These are phyloP conservation scores for Glycine tomentella DNA, from an alignment of 306 rosid species.

Conservation along the genomic window DNA sequence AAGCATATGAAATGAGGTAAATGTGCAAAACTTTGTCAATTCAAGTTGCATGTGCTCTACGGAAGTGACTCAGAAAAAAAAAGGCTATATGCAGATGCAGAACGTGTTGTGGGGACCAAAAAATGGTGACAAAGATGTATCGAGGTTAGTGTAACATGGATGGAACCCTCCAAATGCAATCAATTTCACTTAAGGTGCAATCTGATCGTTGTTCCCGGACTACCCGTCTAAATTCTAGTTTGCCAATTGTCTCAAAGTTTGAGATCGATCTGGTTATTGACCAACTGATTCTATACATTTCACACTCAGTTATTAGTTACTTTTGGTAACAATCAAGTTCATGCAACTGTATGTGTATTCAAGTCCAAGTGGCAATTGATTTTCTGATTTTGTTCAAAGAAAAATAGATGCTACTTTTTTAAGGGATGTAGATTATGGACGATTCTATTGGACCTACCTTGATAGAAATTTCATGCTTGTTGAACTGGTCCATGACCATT, in stretches of 20 bases:
- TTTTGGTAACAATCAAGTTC: conserved; percentile 33
- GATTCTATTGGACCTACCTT: conserved; percentile 63
- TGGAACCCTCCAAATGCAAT: conserved; percentile 40
- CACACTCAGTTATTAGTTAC: conserved; percentile 43
- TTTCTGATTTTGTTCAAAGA: neutral
- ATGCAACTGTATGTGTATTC: neutral
- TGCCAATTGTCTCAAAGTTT: conserved; percentile 2
- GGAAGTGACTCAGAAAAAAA: conserved; percentile 34
- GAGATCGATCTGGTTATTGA: neutral
- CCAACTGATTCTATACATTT: conserved; percentile 28
- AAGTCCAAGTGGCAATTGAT: conserved; percentile 35
- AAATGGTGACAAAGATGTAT: conserved; percentile 45
- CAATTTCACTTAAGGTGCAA: neutral
- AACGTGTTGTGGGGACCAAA: conserved; percentile 42
- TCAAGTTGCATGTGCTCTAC: conserved; percentile 40
- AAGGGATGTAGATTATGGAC: conserved; percentile 33
- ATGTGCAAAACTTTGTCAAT: conserved; percentile 34
- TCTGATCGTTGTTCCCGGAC: conserved; percentile 30
- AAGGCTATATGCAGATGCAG: conserved; percentile 17
- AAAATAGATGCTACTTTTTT: conserved; percentile 39
- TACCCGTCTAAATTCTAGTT: conserved; percentile 31
- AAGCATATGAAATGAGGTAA: conserved; percentile 14
- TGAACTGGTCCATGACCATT: neutral
- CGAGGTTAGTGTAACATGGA: conserved; percentile 7
- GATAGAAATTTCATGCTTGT: neutral